Evolutionary conservation across 805 yeast species (phyloP), one percentile per base, ranked within the genome.

Genomic region (Candida rishiriensis): DNA sequence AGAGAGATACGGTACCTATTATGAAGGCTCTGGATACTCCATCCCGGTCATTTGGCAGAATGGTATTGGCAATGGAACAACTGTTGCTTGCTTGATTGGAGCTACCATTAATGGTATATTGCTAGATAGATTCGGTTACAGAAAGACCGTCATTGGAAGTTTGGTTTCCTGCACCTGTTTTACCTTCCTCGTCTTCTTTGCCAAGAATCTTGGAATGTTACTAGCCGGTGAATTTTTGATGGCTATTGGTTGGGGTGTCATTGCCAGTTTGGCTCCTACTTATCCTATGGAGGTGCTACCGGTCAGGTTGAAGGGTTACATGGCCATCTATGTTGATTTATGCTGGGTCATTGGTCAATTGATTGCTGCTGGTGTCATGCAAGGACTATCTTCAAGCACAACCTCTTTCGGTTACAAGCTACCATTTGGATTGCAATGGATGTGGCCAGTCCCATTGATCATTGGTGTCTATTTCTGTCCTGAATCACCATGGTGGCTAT

Each of bases 281-380:
- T 79, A 79, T 54, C 78, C 83, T n/a, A 66, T 79, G 13, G 85
- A 79, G 53, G 76, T 77, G 29, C 69, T 78, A 48, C 83, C 83
- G 0, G 53, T 74, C 13, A 70, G 70, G 10, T 63, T 79, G 44
- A 67, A 84, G 47, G 65, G 68, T 39, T 73, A 72, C 50, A 61
- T 78, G 41, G 70, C 82, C 13, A 68, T 79, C 4, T 72, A 65
- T 46, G 72, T 72, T 47, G 76, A 76, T 56, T 52, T 73, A 40
- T 73, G 79, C 54, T 78, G 79, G 79, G 72, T 71, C 31, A 55
- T 75, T 47, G 86, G 86, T 34, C 83, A 78, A 54, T 64, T 81
- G 31, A 62, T 79, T 43, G 68, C 78, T 9, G 61, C 78, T 10
- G 81, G 84, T 44, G 73, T 80, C 14, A 61, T 70, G 51, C 68